phyloP scores from a whole-genome alignment of 495 filamentous ascomycete species.

The Aspergillus nanangensis region DNA sequence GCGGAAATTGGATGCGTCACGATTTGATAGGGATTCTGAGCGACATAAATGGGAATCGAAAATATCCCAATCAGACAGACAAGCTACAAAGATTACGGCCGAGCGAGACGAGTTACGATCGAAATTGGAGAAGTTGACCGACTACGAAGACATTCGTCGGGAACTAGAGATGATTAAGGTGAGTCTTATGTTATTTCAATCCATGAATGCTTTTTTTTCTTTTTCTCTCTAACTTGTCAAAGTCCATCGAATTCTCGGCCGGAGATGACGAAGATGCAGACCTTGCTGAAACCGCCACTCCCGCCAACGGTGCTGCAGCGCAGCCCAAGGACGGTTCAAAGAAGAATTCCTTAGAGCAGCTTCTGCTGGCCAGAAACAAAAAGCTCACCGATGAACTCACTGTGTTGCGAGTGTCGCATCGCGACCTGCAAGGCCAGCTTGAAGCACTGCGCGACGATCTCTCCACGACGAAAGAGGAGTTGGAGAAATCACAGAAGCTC shows the following conservation, averaged over 20 bases:
- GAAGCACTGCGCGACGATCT: slow-evolving; percentile 78
- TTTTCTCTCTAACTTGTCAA: slow-evolving; percentile 8
- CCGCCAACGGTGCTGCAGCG: slow-evolving; percentile 43
- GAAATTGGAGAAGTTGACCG: slow-evolving; percentile 82
- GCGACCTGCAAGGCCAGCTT: slow-evolving; percentile 79
- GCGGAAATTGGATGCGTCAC: slow-evolving; percentile 75
- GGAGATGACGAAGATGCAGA: slow-evolving; percentile 74
- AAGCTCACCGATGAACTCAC: slow-evolving; percentile 93
- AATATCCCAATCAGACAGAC: slow-evolving; percentile 45
- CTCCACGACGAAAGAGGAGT: slow-evolving; percentile 75
- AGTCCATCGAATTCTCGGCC: slow-evolving; percentile 92
- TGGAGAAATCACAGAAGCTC: slow-evolving; percentile 78
- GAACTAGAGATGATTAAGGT: slow-evolving; percentile 93
- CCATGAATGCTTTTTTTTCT: not conserved
- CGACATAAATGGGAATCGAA: slow-evolving; percentile 70
- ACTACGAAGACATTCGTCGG: slow-evolving; percentile 94
- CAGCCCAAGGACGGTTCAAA: slow-evolving; percentile 54
- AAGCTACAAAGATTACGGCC: slow-evolving; percentile 47
- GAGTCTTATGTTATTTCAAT: too few species aligned
- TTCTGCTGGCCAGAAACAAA: slow-evolving; percentile 89
- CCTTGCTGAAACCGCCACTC: slow-evolving; percentile 18
- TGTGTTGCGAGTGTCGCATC: slow-evolving; percentile 86
- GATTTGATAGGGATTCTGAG: slow-evolving; percentile 75
- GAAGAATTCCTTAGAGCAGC: slow-evolving; percentile 85
- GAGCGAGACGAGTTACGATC: slow-evolving; percentile 74